Base-by-base conservation (phyloP, 2,329 filamentous ascomycete species). In the Pseudohalonectria lignicola region DNA sequence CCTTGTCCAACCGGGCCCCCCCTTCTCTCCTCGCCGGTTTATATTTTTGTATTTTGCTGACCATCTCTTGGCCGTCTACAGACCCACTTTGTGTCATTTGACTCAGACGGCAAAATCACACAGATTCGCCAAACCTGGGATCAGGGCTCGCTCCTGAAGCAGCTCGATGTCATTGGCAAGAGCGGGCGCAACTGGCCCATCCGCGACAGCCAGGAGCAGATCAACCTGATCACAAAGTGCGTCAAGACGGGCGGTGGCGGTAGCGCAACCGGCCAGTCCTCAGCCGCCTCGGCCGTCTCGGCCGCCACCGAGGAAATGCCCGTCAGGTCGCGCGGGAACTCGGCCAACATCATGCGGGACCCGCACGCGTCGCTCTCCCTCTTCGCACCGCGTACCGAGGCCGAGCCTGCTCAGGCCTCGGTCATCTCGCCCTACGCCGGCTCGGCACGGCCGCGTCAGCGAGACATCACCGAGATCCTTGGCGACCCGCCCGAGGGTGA, bases 71-170 rank as follows among this genome's bases (percentile, higher is more conserved):
- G n/a, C n/a, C n/a, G n/a, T n/a, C n/a, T n/a, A 29, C 42, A 92
- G 86, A 74, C 81, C 50, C 92, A 98, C 65, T 79, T 96, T 46
- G 88, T 98, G 47, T 75, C 77, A 41, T 94, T 95, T 61, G 75
- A 93, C 58, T 56, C 61, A 47, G 61, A 81, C 34, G 75, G 78
- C 56, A 87, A 86, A 64, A 95, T 98, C 55, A 60, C 73, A 42
- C 86, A 92, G 58, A 84, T 96, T 46, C 84, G 90, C 49, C 76
- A 90, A 49, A 86, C 82, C 57, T 98, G 92, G 92, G 92, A 98
- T 57, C 92, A 98, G 61, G 88, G 80, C 43, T 82, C 86, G 39
- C 74, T 98, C 30, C 74, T 98, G 48, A 96, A 92, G 65, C 82
- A 94, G 59, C 74, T 95, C 46, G 88, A 95, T 45, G 79, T 95